A percentile compares a stretch with the other conserved stretches of the same genome.
phyloP scores from a whole-genome alignment of 1,284 basidiomycete genomes.

The Gymnopus androsaceus region DNA sequence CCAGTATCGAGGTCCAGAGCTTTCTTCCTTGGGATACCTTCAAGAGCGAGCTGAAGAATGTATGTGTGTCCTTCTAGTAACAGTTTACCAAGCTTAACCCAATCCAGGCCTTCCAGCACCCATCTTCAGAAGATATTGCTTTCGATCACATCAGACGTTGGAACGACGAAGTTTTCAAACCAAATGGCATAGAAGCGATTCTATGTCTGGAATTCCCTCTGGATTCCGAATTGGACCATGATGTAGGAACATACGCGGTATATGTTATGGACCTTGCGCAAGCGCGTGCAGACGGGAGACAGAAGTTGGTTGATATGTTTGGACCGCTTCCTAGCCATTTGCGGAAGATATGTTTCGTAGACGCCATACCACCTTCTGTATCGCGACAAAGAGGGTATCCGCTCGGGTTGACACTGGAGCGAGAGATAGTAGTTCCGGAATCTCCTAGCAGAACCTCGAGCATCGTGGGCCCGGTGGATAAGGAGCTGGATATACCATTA shows the following conservation, averaged over 20 bases:
- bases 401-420: neutral
- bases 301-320: constrained; percentile 1
- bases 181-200: constrained; percentile 1
- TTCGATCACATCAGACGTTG: constrained; percentile 1
- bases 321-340: constrained; percentile 1
- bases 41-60: neutral
- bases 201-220: constrained; percentile 7
- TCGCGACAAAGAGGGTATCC: constrained; percentile 2
- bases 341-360: neutral
- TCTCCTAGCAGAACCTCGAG: neutral
- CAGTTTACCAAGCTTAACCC: neutral
- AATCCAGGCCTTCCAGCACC: neutral
- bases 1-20: neutral
- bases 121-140: neutral
- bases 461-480: too few relatives aligned
- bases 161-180: neutral
- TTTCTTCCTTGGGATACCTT: constrained; percentile 3
- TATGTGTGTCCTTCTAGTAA: neutral
- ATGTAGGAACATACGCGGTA: neutral
- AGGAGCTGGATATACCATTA: too few relatives aligned
- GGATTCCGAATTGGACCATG: neutral
- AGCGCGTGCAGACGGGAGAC: neutral
- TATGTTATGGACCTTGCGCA: constrained; percentile 8
- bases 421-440: neutral
- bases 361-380: neutral